Base-by-base conservation (phyloP, 495 filamentous ascomycete species). In the Hypoxylon lienhwacheense region DNA sequence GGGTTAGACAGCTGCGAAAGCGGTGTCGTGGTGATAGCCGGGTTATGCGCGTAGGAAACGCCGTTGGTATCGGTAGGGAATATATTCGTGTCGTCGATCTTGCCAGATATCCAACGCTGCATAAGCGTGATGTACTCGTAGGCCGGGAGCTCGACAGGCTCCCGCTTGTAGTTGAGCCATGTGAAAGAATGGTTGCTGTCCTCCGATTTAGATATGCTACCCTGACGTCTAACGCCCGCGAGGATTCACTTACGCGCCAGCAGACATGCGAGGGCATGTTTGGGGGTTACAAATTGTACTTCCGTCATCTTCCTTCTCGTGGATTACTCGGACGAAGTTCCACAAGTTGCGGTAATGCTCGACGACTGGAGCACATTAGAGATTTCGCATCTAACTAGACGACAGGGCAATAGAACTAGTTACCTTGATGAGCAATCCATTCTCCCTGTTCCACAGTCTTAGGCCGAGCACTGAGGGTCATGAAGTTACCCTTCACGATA, bases 401-500 rank as follows among this genome's bases (percentile, higher is more conserved):
- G 6, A 47, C 7, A 35, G 34, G 25, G 29, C 32, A 31, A 7
- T 22, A 39, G 34, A 16, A 3, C 17, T 4, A 64, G 77, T 71
- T 76, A 95, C 91, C 86, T 81, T 96, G 91, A 71, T 96, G 91
- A 45, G 91, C 90, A 53, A 95, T 74, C 91, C 91, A 97, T 65
- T 97, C 91, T 24, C 90, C 91, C 53, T 88, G 79, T 67, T 96
- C 91, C 20, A 96, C 86, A 42, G 89, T 86, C 69, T 88, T 88
- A 6, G 91, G 91, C 65, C 88, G 87, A 41, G 88, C 88, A 60
- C 90, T 92, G 33, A 97, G 72, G 15, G 91, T 96, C 87, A 95
- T 89, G 68, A 96, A 96, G 71, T 96, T 97, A 34, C 91, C 91
- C 72, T 89, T 95, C 55, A 96, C 91, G 50, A 95, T 92, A 55